Percentiles rank a stretch among this genome's conserved stretches.
These are phyloP conservation scores for Geotrichum restrictum DNA, from an alignment of 1,139 yeast genomes.

Conservation along the genomic window DNA sequence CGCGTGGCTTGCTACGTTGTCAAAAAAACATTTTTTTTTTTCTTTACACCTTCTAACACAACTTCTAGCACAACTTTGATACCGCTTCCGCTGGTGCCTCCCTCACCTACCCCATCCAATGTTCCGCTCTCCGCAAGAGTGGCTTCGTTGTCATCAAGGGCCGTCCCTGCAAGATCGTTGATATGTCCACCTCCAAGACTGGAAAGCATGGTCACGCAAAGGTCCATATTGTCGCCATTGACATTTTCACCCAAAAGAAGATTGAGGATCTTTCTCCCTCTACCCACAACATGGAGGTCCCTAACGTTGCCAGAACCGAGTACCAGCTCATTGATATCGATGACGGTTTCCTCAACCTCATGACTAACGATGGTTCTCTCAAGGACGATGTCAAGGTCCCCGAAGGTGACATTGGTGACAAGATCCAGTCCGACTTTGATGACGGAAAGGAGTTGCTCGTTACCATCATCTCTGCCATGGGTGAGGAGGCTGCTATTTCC, in stretches of 20 bases:
- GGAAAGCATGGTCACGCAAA: constrained; percentile 99
- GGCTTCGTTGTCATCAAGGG: constrained; percentile 98
- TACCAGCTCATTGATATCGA: constrained; percentile 96
- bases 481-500: constrained; percentile 97
- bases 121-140: constrained; percentile 99
- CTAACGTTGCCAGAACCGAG: constrained; percentile 93
- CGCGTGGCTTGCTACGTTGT: not conserved
- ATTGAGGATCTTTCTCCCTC: constrained; percentile 99
- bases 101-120: constrained; percentile 97
- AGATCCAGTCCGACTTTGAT: constrained; percentile 86
- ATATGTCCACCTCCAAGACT: constrained; percentile 99
- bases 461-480: constrained; percentile 96
- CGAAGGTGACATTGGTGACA: constrained; percentile 95
- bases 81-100: constrained; percentile 99
- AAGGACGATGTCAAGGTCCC: constrained; percentile 98
- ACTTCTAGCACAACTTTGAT: constrained; percentile 69
- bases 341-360: constrained; percentile 94
- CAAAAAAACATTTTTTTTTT: constrained; percentile 15
- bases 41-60: constrained; percentile 5
- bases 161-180: constrained; percentile 99
- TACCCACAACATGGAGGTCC: constrained; percentile 99
- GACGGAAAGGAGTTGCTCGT: constrained; percentile 96
- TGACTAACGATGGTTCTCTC: constrained; percentile 96
- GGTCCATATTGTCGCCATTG: constrained; percentile 98
- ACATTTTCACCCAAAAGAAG: constrained; percentile 98